Base-by-base conservation (phyloP, 345 rosid species). In the Euphorbia peplus region DNA sequence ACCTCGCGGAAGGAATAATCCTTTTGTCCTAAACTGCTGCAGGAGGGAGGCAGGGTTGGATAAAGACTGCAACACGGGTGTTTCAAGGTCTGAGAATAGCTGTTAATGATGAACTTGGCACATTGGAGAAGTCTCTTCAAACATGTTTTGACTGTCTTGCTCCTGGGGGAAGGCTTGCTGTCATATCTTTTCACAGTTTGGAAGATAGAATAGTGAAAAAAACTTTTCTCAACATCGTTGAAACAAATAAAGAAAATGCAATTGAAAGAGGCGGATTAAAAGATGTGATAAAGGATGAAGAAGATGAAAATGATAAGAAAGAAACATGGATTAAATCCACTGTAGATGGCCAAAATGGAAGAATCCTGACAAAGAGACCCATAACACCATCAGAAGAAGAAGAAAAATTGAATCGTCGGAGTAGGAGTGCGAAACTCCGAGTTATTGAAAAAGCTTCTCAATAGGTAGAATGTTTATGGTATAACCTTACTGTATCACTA, bases 21-120 rank as follows among this genome's bases (percentile, higher is more conserved):
- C 9, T 56, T 22, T 47, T 56, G 14, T 66, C 60, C 4, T 56
- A 14, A 75, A 65, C 67, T 75, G 42, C 24, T 66, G n/a, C 73
- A 88, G 97, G 85, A 53, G 92, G 97, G 59, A 85, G 97, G 80
- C 98, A 85, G 81, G 97, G 98, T 67, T 93, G 96, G 97, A 83
- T 93, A 76, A 91, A 93, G 78, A 89, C 96, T n/a, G 98, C 98
- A 39, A 89, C 92, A 30, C 83, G 96, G 56, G 97, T 91, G 64
- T 93, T 91, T 65, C 98, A 93, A 76, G 95, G 96, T 26, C 84
- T 93, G 58, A 81, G 98, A 73, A 93, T 90, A 25, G 96, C 97
- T 39, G 98, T 93, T 42, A 93, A 93, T 41, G 95, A 93, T 75
- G 98, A 93, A 75, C 97, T 93, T 26, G 84, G 79, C 70, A 83